Evolutionary conservation across 805 yeast species (phyloP).

Genomic region (Saturnispora saitoi): DNA sequence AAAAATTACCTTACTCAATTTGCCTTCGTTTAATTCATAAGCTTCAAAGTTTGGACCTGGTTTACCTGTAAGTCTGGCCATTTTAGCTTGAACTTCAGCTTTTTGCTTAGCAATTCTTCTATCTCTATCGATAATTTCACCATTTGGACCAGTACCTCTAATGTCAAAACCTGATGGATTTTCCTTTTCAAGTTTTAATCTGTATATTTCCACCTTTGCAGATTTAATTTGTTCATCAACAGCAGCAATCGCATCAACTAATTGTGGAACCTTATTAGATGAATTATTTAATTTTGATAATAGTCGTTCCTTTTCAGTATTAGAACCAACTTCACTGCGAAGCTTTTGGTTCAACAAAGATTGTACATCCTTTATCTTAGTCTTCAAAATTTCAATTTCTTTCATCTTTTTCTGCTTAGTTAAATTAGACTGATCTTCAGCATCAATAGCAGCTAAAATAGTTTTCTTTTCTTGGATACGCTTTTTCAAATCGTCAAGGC

Average conservation of each 20-base stretch:
- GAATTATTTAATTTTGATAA: slow-evolving; percentile 49
- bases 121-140: slow-evolving; percentile 77
- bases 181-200: slow-evolving; percentile 44
- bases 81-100: slow-evolving; percentile 71
- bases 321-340: slow-evolving; percentile 27
- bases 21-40: slow-evolving; percentile 46
- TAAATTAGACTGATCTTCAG: slow-evolving; percentile 38
- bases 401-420: slow-evolving; percentile 33
- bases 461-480: slow-evolving; percentile 64
- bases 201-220: slow-evolving; percentile 57
- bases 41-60: slow-evolving; percentile 36
- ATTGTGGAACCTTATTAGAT: slow-evolving; percentile 62
- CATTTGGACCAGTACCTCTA: slow-evolving; percentile 80
- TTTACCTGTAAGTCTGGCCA: slow-evolving; percentile 90
- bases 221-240: slow-evolving; percentile 62
- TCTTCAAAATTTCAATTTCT: slow-evolving; percentile 58
- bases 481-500: slow-evolving; percentile 51
- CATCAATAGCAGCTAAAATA: slow-evolving; percentile 60
- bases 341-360: slow-evolving; percentile 26
- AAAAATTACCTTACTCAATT: slow-evolving; percentile 43
- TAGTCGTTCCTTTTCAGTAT: slow-evolving; percentile 42
- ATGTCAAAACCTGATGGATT: slow-evolving; percentile 62
- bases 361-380: slow-evolving; percentile 44
- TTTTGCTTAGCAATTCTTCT: slow-evolving; percentile 71
- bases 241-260: slow-evolving; percentile 53